These are phyloP conservation scores for Brassica juncea DNA, from an alignment of 345 rosid species.

Conservation along the genomic window DNA sequence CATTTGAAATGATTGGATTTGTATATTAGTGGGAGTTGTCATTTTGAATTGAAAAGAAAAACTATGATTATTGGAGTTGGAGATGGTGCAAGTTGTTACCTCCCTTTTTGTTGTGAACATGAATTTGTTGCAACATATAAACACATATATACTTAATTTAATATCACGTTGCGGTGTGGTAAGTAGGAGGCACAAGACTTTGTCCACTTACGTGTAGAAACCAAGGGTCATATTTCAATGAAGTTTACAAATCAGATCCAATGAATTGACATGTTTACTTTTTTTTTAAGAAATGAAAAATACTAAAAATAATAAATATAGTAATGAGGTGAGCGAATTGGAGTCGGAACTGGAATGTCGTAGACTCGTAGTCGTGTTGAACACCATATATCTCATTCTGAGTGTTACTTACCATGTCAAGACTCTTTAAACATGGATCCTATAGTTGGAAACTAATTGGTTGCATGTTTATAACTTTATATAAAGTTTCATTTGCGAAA, in stretches of 20 bases:
- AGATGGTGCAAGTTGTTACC: background rate
- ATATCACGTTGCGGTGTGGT: background rate
- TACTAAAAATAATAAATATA: too few species aligned
- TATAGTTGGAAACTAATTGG: background rate
- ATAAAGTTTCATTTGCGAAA: background rate
- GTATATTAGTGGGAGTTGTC: background rate
- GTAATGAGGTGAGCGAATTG: too few species aligned
- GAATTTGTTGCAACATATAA: too few species aligned
- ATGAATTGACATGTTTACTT: too few species aligned
- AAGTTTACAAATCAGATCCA: too few species aligned
- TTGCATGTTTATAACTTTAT: too few species aligned
- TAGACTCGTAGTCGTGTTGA: too few species aligned
- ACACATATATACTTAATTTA: too few species aligned
- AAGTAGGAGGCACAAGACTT: background rate
- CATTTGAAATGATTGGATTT: background rate
- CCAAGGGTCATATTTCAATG: background rate
- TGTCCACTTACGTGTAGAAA: background rate
- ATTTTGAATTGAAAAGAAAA: background rate
- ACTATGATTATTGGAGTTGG: background rate
- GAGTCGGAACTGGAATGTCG: too few species aligned
- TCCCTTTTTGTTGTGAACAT: background rate
- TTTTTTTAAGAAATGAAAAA: too few species aligned
- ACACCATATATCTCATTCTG: background rate
- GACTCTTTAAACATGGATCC: background rate
- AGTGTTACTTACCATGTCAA: background rate